Percentiles rank a stretch among this genome's conserved stretches.
These are phyloP conservation scores for Solanum sparsipilum DNA, from an alignment of 257 asterid species.

Conservation along the genomic window DNA sequence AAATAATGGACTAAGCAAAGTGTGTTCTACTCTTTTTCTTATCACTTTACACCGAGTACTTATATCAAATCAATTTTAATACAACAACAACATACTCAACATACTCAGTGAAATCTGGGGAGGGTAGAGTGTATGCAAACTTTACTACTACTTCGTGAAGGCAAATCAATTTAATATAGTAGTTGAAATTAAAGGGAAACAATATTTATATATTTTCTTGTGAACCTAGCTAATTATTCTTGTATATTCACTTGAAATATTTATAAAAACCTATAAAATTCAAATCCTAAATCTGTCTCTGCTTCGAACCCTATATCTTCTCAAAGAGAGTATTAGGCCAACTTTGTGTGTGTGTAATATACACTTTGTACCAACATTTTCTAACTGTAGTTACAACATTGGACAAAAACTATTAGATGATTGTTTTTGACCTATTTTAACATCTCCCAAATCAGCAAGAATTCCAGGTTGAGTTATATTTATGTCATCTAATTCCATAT, in stretches of 20 bases:
- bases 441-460: background rate
- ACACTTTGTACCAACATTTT: background rate
- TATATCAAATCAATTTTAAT: background rate
- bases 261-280: background rate
- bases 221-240: background rate
- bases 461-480: background rate
- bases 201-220: background rate
- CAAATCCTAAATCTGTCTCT: background rate
- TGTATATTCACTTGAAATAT: background rate
- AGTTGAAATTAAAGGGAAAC: background rate
- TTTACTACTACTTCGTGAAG: no score
- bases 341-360: background rate
- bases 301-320: background rate
- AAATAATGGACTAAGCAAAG: background rate
- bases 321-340: background rate
- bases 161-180: no score
- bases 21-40: background rate
- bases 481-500: background rate
- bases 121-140: no score
- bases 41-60: rapidly evolving
- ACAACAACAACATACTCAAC: rapidly evolving
- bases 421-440: background rate
- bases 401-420: background rate
- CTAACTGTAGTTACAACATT: background rate
- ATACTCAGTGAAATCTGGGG: rapidly evolving